Conservation (phyloP, 768 basidiomycete genomes). For the Gyrodon lividus region DNA sequence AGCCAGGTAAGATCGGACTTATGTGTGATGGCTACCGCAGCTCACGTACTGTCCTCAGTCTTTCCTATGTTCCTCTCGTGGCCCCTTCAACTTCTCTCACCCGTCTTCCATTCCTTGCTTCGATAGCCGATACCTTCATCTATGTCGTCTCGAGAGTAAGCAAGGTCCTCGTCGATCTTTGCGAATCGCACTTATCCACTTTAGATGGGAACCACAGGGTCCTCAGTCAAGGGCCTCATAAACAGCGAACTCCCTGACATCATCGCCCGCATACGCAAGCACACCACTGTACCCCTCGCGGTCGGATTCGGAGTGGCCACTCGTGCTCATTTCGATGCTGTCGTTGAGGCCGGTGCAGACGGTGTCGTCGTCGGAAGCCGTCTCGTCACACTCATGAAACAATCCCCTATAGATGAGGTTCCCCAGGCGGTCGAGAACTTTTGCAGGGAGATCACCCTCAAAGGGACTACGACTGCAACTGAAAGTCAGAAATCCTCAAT, state of each 20-base stretch:
- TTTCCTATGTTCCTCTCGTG: constrained; percentile 94
- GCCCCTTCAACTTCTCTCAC: constrained; percentile 89
- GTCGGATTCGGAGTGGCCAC: constrained; percentile 96
- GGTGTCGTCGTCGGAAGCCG: constrained; percentile 93
- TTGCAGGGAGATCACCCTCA: constrained; percentile 67
- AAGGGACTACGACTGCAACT: constrained; percentile 30
- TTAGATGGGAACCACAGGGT: constrained; percentile 98
- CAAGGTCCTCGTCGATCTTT: constrained; percentile 1
- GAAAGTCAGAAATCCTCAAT: background rate
- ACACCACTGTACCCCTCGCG: constrained; percentile 79
- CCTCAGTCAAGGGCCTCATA: constrained; percentile 68
- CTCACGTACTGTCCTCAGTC: constrained; percentile 50
- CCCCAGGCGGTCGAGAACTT: constrained; percentile 61
- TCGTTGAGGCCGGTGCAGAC: constrained; percentile 84
- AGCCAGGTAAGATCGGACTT: constrained; percentile 55
- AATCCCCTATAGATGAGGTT: constrained; percentile 47
- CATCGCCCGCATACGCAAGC: constrained; percentile 76
- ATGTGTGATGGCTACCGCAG: constrained; percentile 5
- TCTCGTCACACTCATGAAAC: constrained; percentile 78
- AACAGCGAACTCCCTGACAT: constrained; percentile 81
- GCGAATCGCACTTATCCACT: background rate
- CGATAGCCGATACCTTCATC: constrained; percentile 96
- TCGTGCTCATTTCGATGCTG: constrained; percentile 81
- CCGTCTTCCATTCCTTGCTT: constrained; percentile 86
- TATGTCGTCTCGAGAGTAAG: constrained; percentile 95